Evolutionary conservation across 2,329 filamentous ascomycete species (phyloP).

Genomic region (Xylariomycetidae sp.): DNA sequence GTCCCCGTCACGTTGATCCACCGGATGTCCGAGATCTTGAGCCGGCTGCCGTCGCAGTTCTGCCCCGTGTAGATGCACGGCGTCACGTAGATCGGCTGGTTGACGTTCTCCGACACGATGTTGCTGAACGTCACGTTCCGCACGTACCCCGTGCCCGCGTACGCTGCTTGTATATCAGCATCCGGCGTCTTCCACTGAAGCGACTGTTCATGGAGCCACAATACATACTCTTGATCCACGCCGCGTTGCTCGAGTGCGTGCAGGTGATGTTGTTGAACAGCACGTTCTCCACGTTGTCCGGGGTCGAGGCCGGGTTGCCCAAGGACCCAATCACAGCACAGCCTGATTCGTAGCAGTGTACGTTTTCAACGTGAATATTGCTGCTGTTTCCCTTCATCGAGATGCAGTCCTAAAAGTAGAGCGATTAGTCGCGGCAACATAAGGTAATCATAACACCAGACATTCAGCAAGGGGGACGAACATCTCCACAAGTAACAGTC

Average conservation of each 20-base stretch:
- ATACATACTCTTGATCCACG: constrained; percentile 39
- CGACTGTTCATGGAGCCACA: too few relatives aligned
- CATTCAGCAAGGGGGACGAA: constrained; percentile 19
- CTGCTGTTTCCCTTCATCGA: constrained; percentile 35
- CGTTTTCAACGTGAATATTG: constrained; percentile 30
- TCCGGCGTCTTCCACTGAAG: too few relatives aligned
- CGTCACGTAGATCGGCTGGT: constrained; percentile 43
- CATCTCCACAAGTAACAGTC: constrained; percentile 35
- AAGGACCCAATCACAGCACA: constrained; percentile 32
- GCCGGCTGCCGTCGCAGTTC: constrained; percentile 33
- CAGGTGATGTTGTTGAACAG: constrained; percentile 31
- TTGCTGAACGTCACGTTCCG: constrained; percentile 39
- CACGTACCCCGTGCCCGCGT: constrained; percentile 34
- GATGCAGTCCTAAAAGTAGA: constrained; percentile 32
- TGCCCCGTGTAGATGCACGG: constrained; percentile 37
- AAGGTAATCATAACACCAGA: too few relatives aligned
- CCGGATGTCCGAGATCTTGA: constrained; percentile 39
- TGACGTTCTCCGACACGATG: constrained; percentile 33
- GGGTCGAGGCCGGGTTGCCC: constrained; percentile 27
- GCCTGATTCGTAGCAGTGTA: constrained; percentile 34
- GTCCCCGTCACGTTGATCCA: constrained; percentile 46
- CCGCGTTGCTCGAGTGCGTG: constrained; percentile 33
- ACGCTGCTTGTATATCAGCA: too few relatives aligned
- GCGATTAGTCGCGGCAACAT: too few relatives aligned
- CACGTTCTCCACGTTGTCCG: constrained; percentile 31